Conservation (phyloP, 176 grass and related monocot species). For the Rhynchospora breviuscula region DNA sequence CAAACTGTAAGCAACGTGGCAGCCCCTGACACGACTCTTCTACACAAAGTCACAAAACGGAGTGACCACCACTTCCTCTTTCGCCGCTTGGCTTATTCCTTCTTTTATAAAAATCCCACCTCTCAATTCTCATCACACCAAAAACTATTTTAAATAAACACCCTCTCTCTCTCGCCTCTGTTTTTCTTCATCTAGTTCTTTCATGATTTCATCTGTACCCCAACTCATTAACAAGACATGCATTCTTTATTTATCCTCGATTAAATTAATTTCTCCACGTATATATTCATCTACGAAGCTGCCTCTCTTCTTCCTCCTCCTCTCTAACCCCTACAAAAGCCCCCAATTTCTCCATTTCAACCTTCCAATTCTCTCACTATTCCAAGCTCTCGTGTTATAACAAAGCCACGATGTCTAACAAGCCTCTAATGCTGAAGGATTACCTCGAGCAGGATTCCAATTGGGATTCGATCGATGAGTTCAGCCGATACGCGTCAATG, state of each 20-base stretch:
- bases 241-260: background rate
- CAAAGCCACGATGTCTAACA: conserved; percentile 16
- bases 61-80: background rate
- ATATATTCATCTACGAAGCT: background rate
- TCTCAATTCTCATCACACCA: background rate
- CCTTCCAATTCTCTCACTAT: background rate
- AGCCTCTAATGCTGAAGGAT: conserved; percentile 59
- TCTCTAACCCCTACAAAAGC: conserved; percentile 4
- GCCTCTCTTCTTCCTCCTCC: conserved; percentile 9
- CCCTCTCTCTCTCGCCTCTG: background rate
- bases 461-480: conserved; percentile 40
- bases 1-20: background rate
- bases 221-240: conserved; percentile 7
- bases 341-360: conserved; percentile 10
- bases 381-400: background rate
- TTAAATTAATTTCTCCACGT: background rate
- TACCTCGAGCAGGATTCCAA: conserved; percentile 59
- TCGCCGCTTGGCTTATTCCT: background rate
- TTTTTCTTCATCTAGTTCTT: background rate
- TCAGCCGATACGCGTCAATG: conserved; percentile 37
- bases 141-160: background rate
- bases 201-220: background rate
- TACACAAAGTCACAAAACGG: background rate
- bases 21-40: background rate
- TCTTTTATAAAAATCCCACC: background rate